Evolutionary conservation across 495 filamentous ascomycete genomes (phyloP).

Genomic region (Trichoderma asperelloides): DNA sequence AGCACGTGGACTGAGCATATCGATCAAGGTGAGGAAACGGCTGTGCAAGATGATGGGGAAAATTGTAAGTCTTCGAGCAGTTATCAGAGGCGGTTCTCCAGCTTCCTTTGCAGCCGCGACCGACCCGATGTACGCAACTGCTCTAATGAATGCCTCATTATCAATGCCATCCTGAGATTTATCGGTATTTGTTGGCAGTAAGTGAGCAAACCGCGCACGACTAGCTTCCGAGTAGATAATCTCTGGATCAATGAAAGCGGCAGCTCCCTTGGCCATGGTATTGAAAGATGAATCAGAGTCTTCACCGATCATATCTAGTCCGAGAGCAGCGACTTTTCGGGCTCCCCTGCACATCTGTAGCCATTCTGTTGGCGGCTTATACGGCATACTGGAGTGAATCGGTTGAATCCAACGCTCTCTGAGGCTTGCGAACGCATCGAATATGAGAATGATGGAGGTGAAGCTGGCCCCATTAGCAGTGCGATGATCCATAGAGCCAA

Average conservation of each 20-base stretch:
- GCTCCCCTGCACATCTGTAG: conserved; percentile 2
- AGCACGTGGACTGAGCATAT: not conserved
- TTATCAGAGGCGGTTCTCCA: not conserved
- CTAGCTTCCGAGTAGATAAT: not conserved
- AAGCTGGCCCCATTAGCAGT: not conserved
- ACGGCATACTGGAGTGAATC: not conserved
- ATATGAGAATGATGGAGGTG: not conserved
- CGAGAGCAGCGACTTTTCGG: not conserved
- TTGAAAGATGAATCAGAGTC: not conserved
- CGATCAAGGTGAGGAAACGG: not conserved
- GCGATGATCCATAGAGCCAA: not conserved
- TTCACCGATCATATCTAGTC: not conserved
- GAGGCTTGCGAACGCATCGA: not conserved
- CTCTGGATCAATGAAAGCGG: not conserved
- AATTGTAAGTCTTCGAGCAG: not conserved
- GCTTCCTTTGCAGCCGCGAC: not conserved
- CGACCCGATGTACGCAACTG: not conserved
- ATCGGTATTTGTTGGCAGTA: not conserved
- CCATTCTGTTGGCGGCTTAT: not conserved
- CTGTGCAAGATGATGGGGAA: not conserved
- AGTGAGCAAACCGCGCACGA: not conserved
- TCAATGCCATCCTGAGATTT: not conserved
- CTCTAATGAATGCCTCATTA: not conserved
- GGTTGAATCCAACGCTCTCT: not conserved
- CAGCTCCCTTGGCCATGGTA: not conserved